phyloP scores from a whole-genome alignment of 768 basidiomycete species.

The Chalciporus sphaerocephalus region DNA sequence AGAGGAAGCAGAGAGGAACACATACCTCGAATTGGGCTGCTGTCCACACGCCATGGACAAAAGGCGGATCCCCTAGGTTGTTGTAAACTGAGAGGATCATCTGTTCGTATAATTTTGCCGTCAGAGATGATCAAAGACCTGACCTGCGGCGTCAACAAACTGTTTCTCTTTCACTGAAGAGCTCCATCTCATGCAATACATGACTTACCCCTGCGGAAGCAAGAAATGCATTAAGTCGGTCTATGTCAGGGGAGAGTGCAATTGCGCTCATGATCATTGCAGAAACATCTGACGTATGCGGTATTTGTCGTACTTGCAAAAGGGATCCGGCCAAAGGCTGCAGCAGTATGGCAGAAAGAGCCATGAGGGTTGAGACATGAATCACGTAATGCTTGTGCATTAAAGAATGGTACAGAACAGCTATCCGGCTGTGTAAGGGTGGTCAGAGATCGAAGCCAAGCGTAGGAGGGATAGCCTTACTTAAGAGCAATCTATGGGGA shows the following conservation, averaged over 20 bases:
- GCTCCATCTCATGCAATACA: neutral
- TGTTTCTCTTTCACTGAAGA: conserved; percentile 25
- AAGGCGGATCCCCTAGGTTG: conserved; percentile 53
- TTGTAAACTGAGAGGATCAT: conserved; percentile 28
- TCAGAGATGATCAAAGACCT: neutral
- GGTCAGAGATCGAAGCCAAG: conserved; percentile 1
- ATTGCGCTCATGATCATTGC: conserved; percentile 42
- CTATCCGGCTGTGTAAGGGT: conserved; percentile 35
- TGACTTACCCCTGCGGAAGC: conserved; percentile 54
- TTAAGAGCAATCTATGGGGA: conserved; percentile 39
- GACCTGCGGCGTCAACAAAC: conserved; percentile 31
- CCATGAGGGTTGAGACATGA: conserved; percentile 48
- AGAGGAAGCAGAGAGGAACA: neutral
- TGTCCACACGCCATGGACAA: conserved; percentile 50
- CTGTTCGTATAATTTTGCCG: neutral
- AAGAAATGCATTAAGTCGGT: conserved; percentile 48
- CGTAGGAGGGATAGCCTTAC: conserved; percentile 23
- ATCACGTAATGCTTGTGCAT: conserved; percentile 53
- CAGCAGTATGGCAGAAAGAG: conserved; percentile 41
- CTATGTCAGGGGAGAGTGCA: conserved; percentile 43
- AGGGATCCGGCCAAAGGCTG: conserved; percentile 53
- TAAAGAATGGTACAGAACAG: conserved; percentile 42
- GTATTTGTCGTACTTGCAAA: conserved; percentile 25
- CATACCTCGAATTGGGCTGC: conserved; percentile 49
- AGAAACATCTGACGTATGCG: conserved; percentile 28